phyloP scores from a whole-genome alignment of 345 rosid genomes.

The Gossypium anomalum region DNA sequence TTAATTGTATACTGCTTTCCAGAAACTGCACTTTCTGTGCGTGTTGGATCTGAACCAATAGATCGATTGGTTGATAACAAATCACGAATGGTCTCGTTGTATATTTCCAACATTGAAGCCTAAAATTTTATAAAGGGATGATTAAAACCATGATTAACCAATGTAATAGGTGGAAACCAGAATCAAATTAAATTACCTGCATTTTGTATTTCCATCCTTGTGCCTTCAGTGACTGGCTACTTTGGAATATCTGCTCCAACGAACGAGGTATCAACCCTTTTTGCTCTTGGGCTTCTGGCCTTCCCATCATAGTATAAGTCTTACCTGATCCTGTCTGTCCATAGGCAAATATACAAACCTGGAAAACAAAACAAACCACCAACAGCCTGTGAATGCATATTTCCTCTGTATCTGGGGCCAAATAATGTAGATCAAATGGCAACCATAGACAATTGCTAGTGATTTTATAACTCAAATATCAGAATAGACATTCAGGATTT shows the following conservation, averaged over 20 bases:
- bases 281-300: conserved; percentile 57
- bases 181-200: conserved; percentile 49
- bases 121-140: conserved; percentile 13
- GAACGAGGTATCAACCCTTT: conserved; percentile 91
- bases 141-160: neutral
- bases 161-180: neutral
- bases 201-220: conserved; percentile 97
- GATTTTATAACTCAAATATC: neutral
- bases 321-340: conserved; percentile 98
- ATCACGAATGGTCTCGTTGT: conserved; percentile 86
- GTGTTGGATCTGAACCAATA: conserved; percentile 33
- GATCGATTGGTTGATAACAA: conserved; percentile 50
- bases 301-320: conserved; percentile 99
- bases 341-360: conserved; percentile 99
- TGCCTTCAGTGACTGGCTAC: conserved; percentile 59
- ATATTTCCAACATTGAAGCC: conserved; percentile 96
- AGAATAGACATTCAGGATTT: neutral
- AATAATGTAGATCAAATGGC: neutral
- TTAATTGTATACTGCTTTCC: conserved; percentile 82
- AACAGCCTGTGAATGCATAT: neutral
- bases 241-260: conserved; percentile 79
- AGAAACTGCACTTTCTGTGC: conserved; percentile 45
- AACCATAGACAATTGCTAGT: neutral
- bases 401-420: neutral
- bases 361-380: conserved; percentile 12